These are phyloP conservation scores for Zanthoxylum bungeanum DNA, from an alignment of 345 rosid species.

Conservation along the genomic window DNA sequence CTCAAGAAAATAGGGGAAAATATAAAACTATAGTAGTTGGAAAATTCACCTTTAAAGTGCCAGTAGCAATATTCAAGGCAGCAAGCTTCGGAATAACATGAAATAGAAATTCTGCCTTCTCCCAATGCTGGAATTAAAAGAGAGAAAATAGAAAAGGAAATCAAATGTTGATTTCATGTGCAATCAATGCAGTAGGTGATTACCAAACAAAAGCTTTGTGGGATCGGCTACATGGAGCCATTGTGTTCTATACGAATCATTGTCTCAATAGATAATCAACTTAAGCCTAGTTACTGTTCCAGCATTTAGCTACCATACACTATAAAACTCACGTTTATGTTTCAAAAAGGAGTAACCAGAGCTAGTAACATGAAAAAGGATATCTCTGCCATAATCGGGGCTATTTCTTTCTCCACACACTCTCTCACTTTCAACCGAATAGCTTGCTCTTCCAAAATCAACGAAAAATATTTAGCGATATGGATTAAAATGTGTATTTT, in stretches of 20 bases:
- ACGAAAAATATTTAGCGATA: constrained; percentile 63
- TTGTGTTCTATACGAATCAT: too few species aligned
- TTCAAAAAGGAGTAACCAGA: background rate
- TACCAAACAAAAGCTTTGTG: too few species aligned
- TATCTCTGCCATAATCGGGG: constrained; percentile 84
- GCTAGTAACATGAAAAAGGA: constrained; percentile 9
- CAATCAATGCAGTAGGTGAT: background rate
- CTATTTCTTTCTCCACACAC: constrained; percentile 87
- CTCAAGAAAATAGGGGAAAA: too few species aligned
- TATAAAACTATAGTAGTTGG: background rate
- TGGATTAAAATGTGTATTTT: too few species aligned
- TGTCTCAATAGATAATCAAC: too few species aligned
- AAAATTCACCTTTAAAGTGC: constrained; percentile 69
- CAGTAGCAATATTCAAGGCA: constrained; percentile 62
- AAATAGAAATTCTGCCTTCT: constrained; percentile 93
- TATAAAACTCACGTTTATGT: background rate
- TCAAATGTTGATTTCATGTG: constrained; percentile 6
- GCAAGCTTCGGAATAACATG: constrained; percentile 73
- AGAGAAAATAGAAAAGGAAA: background rate
- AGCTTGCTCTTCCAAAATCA: constrained; percentile 66
- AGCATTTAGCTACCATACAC: background rate
- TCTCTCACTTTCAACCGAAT: constrained; percentile 60
- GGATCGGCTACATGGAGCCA: too few species aligned
- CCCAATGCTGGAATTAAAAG: constrained; percentile 63
- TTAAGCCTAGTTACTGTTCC: background rate